Base-by-base conservation (phyloP, 208 protist genomes). In the Angomonas deanei region DNA sequence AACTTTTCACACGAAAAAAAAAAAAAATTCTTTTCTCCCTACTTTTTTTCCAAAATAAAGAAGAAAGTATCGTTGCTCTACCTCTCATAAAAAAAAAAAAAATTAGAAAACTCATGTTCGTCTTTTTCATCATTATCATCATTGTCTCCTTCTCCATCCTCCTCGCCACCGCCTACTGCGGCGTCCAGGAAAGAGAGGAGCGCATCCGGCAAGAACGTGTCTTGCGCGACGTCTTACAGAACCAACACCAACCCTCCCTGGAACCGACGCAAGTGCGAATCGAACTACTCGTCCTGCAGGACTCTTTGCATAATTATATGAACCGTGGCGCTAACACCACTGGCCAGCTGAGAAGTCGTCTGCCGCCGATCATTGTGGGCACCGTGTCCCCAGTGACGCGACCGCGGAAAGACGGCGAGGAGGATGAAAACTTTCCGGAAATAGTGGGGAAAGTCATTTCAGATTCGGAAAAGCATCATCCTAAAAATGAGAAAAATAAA, bases 71-170 rank as follows among this genome's bases (percentile, higher is more conserved):
- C n/a, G n/a, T n/a, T n/a, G n/a, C n/a, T n/a, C n/a, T n/a, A n/a
- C n/a, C n/a, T n/a, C n/a, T 11, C 15, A 56, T 19, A 56, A 30
- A 3, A 56, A 30, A 33, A 26, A 53, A 53, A 53, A 53, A 53
- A 24, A 11, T 23, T 23, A 53, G 47, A 53, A 26, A n/a, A 24
- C 6, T 6, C 23, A 56, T 56, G 50, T 19, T 56, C 6, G 27
- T 56, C 5, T 33, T 56, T 19, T 56, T 56, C 17, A 34, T 28
- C 27, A 28, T 56, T 33, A n/a, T 56, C 13, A 56, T 56, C n/a
- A 33, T 33, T 24, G 5, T 8, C 15, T 56, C 50, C 50, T 56
- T 56, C 27, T 28, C 50, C 15, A 56, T 33, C 13, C 50, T 56
- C 5, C 21, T 56, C 5, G 50, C n/a, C 19, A 56, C 50, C 23